phyloP scores from a whole-genome alignment of 306 rosid genomes.

The Crataegus laevigata region DNA sequence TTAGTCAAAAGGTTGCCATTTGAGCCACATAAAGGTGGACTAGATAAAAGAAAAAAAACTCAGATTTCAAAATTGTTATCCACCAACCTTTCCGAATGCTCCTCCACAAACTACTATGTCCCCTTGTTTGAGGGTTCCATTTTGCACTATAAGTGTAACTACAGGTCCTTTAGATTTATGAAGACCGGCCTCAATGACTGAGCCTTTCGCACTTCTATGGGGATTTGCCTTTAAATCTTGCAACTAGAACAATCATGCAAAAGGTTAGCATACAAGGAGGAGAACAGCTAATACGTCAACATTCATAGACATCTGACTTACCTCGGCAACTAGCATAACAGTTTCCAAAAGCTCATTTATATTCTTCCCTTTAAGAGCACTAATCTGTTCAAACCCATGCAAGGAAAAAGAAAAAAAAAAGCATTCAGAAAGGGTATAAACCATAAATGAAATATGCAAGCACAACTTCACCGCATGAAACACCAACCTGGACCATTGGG shows the following conservation, averaged over 20 bases:
- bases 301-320: slow-evolving; percentile 26
- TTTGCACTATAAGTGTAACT: slow-evolving; percentile 86
- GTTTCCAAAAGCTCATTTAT: slow-evolving; percentile 90
- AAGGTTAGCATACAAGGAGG: slow-evolving; percentile 25
- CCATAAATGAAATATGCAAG: slow-evolving; percentile 13
- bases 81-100: slow-evolving; percentile 91
- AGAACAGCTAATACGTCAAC: neutral
- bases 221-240: slow-evolving; percentile 99
- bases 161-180: slow-evolving; percentile 91
- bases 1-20: slow-evolving; percentile 5
- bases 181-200: slow-evolving; percentile 89
- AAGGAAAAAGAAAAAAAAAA: slow-evolving; percentile 5
- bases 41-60: neutral
- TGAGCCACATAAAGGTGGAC: slow-evolving; percentile 8
- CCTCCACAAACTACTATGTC: slow-evolving; percentile 84
- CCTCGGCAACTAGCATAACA: slow-evolving; percentile 94
- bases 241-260: slow-evolving; percentile 49
- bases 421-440: slow-evolving; percentile 9
- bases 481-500: slow-evolving; percentile 92
- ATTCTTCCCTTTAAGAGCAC: slow-evolving; percentile 91
- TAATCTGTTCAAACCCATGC: slow-evolving; percentile 45
- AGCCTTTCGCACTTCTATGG: slow-evolving; percentile 82
- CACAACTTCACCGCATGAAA: slow-evolving; percentile 10
- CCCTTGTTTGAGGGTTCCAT: slow-evolving; percentile 80
- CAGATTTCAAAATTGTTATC: neutral